phyloP scores from a whole-genome alignment of 202 grass and related monocot species.

The Zizania palustris region DNA sequence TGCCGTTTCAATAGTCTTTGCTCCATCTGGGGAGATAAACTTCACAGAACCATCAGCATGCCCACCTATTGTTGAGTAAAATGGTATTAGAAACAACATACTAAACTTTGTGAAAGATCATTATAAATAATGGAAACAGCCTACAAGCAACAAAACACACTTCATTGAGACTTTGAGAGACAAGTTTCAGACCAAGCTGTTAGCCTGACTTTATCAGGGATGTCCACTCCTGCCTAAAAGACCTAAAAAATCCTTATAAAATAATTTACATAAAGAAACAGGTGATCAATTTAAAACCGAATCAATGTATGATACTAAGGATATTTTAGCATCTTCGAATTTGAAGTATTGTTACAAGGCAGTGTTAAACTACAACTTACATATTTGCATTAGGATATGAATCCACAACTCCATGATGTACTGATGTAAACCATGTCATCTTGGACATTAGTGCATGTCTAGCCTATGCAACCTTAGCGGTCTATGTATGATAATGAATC shows the following conservation, averaged over 20 bases:
- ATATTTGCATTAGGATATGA: background rate
- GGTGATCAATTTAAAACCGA: slow-evolving; percentile 11
- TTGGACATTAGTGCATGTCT: background rate
- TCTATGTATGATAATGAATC: background rate
- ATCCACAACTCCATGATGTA: background rate
- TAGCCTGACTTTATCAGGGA: background rate
- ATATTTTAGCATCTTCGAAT: slow-evolving; percentile 25
- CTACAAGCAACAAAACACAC: slow-evolving; percentile 5
- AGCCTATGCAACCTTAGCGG: background rate
- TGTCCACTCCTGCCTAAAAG: background rate
- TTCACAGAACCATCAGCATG: slow-evolving; percentile 94
- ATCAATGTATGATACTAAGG: slow-evolving; percentile 27
- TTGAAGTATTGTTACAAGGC: background rate
- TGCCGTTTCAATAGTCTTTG: slow-evolving; percentile 88
- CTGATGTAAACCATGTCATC: background rate
- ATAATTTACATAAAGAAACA: slow-evolving; percentile 22
- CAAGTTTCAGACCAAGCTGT: slow-evolving; percentile 24
- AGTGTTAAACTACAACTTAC: slow-evolving; percentile 5
- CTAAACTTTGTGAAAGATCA: slow-evolving; percentile 14
- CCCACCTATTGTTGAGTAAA: slow-evolving; percentile 75
- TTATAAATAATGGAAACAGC: slow-evolving; percentile 7
- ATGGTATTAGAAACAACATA: slow-evolving; percentile 31
- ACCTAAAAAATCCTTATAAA: background rate
- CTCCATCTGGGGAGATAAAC: slow-evolving; percentile 80
- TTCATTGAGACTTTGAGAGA: slow-evolving; percentile 32